Conservation (phyloP, 305 asterid genomes). For the Euphrasia arctica region DNA sequence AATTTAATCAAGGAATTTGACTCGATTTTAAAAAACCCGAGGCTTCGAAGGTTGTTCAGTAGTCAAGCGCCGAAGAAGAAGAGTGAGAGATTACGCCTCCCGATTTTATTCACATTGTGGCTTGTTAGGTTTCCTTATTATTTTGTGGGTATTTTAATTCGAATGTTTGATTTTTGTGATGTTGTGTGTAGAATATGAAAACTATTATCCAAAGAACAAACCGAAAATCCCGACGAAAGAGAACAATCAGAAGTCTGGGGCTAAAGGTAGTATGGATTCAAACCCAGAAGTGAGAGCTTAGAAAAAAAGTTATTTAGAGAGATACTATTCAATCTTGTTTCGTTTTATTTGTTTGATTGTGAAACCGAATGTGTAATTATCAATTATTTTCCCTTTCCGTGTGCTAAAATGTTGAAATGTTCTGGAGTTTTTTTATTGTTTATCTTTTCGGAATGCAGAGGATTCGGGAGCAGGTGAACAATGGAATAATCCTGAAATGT, state of each 20-base stretch:
- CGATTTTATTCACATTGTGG: slow-evolving; percentile 11
- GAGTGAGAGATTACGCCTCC: slow-evolving; percentile 36
- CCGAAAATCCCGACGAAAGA: slow-evolving; percentile 51
- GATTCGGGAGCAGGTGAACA: slow-evolving; percentile 41
- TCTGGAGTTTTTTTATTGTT: slow-evolving; percentile 8
- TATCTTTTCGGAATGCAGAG: slow-evolving; percentile 32
- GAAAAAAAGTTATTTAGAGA: slow-evolving; percentile 2
- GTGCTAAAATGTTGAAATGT: background rate
- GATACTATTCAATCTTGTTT: slow-evolving; percentile 5
- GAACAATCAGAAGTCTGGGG: slow-evolving; percentile 42
- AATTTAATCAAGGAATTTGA: slow-evolving; percentile 31
- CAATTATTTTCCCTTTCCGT: background rate
- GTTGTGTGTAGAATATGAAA: slow-evolving; percentile 57
- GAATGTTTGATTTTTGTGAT: slow-evolving; percentile 13
- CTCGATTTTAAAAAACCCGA: slow-evolving; percentile 32
- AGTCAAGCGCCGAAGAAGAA: slow-evolving; percentile 55
- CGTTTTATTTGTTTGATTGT: slow-evolving; percentile 4
- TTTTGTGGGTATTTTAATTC: background rate
- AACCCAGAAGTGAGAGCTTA: background rate
- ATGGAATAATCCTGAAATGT: slow-evolving; percentile 35
- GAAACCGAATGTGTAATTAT: background rate
- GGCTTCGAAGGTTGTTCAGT: slow-evolving; percentile 59
- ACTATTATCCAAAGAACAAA: slow-evolving; percentile 58
- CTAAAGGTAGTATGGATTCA: slow-evolving; percentile 40
- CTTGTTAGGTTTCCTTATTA: background rate